Percentiles rank a stretch among this genome's conserved stretches.
Evolutionary conservation across 805 yeast genomes (phyloP).

Genomic region (Brettanomyces sp.): DNA sequence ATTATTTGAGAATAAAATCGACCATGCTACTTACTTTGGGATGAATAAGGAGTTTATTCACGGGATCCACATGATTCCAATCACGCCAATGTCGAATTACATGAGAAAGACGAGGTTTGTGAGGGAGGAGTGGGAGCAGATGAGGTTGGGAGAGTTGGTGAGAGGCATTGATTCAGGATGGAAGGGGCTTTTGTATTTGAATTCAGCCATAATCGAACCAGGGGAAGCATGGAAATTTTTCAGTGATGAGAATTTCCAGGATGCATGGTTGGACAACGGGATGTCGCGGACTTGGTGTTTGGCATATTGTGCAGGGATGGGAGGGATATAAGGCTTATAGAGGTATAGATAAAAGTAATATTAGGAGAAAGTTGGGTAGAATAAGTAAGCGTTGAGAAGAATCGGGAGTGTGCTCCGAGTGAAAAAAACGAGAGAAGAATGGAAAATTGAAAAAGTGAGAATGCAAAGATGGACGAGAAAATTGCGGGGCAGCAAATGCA

Average conservation of each 20-base stretch:
- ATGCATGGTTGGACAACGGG: constrained; percentile 45
- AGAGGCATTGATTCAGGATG: constrained; percentile 44
- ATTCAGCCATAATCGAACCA: constrained; percentile 38
- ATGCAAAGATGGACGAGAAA: no score
- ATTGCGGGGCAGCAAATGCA: no score
- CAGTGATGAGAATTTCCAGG: constrained; percentile 22
- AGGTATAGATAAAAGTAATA: no score
- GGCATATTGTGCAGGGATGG: constrained; percentile 47
- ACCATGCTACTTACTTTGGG: constrained; percentile 68
- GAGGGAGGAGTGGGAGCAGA: constrained; percentile 32
- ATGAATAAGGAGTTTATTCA: constrained; percentile 52
- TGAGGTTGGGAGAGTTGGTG: constrained; percentile 25
- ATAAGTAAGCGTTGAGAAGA: no score
- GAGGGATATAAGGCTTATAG: neutral
- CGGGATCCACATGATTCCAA: constrained; percentile 73
- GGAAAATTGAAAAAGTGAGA: no score
- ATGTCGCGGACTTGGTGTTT: constrained; percentile 56
- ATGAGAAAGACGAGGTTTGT: constrained; percentile 45
- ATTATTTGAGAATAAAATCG: constrained; percentile 61
- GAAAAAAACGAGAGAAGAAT: no score
- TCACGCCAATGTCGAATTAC: constrained; percentile 51
- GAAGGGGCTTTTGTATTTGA: constrained; percentile 46
- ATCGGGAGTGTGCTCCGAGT: no score
- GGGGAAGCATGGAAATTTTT: constrained; percentile 33
- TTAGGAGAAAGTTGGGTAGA: no score